Evolutionary conservation across 352 stramenopile genomes (phyloP).

Genomic region (Elongisporangium undulatum): DNA sequence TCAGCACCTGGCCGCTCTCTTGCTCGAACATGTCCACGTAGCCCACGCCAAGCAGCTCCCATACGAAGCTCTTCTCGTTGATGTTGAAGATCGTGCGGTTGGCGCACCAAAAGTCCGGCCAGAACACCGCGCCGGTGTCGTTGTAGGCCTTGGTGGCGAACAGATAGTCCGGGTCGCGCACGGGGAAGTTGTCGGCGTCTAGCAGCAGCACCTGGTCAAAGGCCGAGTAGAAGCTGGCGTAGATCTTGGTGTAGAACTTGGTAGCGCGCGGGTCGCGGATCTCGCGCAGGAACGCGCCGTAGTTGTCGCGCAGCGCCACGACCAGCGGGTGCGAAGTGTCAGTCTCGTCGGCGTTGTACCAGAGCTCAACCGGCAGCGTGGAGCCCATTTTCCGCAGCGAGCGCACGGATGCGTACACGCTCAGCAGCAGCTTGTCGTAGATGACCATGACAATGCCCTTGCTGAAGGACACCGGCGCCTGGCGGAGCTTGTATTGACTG

Average conservation of each 20-base stretch:
- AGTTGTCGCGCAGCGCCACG: constrained; percentile 27
- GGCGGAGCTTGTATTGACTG: constrained; percentile 16
- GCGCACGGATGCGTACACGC: constrained; percentile 54
- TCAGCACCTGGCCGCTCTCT: constrained; percentile 69
- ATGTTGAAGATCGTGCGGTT: constrained; percentile 74
- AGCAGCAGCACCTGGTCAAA: constrained; percentile 57
- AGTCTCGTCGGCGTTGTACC: constrained; percentile 37
- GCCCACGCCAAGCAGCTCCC: constrained; percentile 57
- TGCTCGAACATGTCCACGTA: constrained; percentile 75
- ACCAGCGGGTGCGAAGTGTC: constrained; percentile 32
- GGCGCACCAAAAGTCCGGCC: constrained; percentile 73
- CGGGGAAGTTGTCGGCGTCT: constrained; percentile 56
- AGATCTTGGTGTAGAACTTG: constrained; percentile 54
- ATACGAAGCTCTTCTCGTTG: constrained; percentile 50
- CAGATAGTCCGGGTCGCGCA: constrained; percentile 55
- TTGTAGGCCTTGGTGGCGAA: constrained; percentile 61
- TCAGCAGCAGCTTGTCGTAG: constrained; percentile 52
- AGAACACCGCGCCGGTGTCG: constrained; percentile 64
- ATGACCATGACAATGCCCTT: constrained; percentile 57
- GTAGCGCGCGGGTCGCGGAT: constrained; percentile 34
- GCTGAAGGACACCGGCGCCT: constrained; percentile 28
- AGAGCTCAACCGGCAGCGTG: constrained; percentile 54
- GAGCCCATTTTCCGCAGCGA: constrained; percentile 39
- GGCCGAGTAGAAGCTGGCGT: constrained; percentile 44
- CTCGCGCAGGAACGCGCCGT: constrained; percentile 37